phyloP scores from a whole-genome alignment of 768 basidiomycete genomes.

The Lentinula raphanica region DNA sequence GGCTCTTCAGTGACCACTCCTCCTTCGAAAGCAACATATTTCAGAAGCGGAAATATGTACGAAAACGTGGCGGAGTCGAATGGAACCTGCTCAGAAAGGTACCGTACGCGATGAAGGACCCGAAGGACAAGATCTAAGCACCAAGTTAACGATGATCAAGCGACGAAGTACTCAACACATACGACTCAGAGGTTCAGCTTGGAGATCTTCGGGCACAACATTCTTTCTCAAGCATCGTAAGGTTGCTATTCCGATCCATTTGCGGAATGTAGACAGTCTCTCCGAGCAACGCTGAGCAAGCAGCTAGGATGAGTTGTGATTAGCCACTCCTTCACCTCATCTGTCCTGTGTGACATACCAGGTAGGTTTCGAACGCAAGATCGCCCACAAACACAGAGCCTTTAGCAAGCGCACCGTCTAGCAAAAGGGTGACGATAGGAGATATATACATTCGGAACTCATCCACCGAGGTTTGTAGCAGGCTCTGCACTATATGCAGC shows the following conservation, averaged over 20 bases:
- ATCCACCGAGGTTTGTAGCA: constrained; percentile 46
- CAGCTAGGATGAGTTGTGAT: constrained; percentile 33
- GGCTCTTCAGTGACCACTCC: constrained; percentile 62
- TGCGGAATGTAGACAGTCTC: constrained; percentile 60
- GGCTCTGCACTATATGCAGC: constrained; percentile 58
- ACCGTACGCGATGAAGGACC: constrained; percentile 79
- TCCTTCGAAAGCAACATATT: constrained; percentile 60
- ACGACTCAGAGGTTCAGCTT: constrained; percentile 67
- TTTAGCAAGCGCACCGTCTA: constrained; percentile 58
- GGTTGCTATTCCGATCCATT: constrained; percentile 80
- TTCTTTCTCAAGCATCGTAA: constrained; percentile 65
- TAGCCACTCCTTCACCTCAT: background rate
- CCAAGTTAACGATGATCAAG: constrained; percentile 1
- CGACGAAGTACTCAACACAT: constrained; percentile 15
- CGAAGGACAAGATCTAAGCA: constrained; percentile 69
- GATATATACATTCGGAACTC: constrained; percentile 56
- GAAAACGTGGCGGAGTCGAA: constrained; percentile 86
- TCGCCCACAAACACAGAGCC: constrained; percentile 60
- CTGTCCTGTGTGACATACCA: constrained; percentile 43
- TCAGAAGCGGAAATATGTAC: constrained; percentile 72
- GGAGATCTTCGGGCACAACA: constrained; percentile 66
- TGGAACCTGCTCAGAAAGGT: constrained; percentile 72
- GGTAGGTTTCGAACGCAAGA: constrained; percentile 67
- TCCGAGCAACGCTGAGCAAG: constrained; percentile 71
- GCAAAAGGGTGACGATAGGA: constrained; percentile 50